Evolutionary conservation across 1,139 yeast genomes (phyloP).

Genomic region (Candida dubliniensis): DNA sequence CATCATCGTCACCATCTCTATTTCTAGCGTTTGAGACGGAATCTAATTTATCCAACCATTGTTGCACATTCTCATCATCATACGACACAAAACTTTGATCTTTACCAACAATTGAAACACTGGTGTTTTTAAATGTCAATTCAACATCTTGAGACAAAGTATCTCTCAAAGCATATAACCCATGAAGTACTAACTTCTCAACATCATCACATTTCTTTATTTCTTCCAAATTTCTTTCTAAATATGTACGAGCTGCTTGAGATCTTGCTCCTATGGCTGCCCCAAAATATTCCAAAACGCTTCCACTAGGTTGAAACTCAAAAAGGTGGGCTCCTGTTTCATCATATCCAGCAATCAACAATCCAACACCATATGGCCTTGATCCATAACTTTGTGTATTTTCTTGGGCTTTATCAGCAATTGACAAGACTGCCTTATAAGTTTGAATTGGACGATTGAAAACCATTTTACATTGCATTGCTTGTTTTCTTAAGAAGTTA

Average conservation of each 20-base stretch:
- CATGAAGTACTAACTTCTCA: constrained; percentile 81
- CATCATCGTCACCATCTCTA: constrained; percentile 42
- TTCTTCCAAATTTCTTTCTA: constrained; percentile 78
- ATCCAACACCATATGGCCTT: constrained; percentile 97
- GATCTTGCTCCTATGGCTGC: constrained; percentile 98
- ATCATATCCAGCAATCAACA: constrained; percentile 88
- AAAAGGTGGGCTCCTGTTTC: constrained; percentile 91
- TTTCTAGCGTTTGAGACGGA: constrained; percentile 55
- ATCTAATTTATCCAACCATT: constrained; percentile 71
- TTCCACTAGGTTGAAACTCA: constrained; percentile 96
- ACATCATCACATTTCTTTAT: constrained; percentile 59
- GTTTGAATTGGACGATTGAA: constrained; percentile 88
- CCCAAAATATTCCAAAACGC: constrained; percentile 86
- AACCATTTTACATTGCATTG: constrained; percentile 83
- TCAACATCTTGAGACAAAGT: constrained; percentile 94
- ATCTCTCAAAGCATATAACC: constrained; percentile 89
- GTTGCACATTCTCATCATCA: constrained; percentile 85
- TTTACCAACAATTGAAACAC: constrained; percentile 87
- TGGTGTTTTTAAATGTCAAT: constrained; percentile 77
- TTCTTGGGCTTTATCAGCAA: constrained; percentile 96
- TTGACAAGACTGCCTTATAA: constrained; percentile 76
- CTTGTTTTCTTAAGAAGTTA: constrained; percentile 86
- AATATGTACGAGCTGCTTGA: constrained; percentile 94
- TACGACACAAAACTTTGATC: constrained; percentile 72
- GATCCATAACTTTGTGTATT: constrained; percentile 96